A percentile compares a stretch with the other conserved stretches of the same genome.
phyloP scores from a whole-genome alignment of 495 filamentous ascomycete species.

The Aspergillus saccharolyticus region DNA sequence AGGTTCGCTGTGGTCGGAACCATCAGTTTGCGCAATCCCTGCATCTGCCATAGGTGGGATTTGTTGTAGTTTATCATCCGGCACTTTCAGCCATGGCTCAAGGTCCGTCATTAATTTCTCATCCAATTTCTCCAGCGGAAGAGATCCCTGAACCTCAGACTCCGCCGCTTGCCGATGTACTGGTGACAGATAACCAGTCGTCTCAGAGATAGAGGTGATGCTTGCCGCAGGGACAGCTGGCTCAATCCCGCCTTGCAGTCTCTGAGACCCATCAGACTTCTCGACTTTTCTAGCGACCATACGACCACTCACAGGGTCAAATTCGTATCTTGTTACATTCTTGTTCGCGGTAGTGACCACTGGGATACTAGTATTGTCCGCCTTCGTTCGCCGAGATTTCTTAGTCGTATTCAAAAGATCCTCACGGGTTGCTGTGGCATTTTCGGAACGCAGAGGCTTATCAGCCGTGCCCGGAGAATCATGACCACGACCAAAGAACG shows the following conservation, averaged over 20 bases:
- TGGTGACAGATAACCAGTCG: conserved; percentile 10
- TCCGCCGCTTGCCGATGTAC: not conserved
- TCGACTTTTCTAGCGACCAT: conserved; percentile 27
- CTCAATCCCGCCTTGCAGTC: not conserved
- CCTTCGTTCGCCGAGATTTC: not conserved
- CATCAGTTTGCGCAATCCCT: not conserved
- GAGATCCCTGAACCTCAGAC: not conserved
- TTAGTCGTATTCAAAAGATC: conserved; percentile 1
- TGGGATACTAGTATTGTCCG: conserved; percentile 8
- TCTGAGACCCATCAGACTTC: not conserved
- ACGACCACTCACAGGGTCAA: conserved; percentile 39
- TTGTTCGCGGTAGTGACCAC: not conserved
- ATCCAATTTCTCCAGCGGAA: not conserved
- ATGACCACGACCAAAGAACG: conserved; percentile 18
- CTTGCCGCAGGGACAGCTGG: not conserved
- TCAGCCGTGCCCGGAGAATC: conserved; percentile 1
- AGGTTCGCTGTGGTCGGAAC: not conserved
- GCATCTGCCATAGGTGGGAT: not conserved
- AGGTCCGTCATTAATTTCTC: not conserved
- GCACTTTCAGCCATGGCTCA: not conserved
- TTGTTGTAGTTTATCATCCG: not conserved
- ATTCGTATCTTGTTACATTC: conserved; percentile 17
- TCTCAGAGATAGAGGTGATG: not conserved
- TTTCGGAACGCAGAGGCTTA: conserved; percentile 3
- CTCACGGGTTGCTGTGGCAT: not conserved